Evolutionary conservation across 2,329 filamentous ascomycete species (phyloP).

Genomic region (Penicillium sp.): DNA sequence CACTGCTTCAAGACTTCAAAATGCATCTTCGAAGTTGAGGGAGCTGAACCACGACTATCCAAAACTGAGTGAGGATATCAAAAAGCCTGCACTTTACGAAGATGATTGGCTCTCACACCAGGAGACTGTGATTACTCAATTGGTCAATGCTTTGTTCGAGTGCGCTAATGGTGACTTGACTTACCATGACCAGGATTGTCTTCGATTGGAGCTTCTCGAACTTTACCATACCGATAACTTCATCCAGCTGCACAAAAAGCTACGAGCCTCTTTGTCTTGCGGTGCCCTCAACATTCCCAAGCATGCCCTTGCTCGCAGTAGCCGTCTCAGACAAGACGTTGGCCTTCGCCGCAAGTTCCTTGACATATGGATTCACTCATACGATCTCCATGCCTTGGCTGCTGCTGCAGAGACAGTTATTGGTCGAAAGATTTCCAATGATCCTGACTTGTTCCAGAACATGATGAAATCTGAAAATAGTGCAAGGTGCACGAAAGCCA

Average conservation of each 20-base stretch:
- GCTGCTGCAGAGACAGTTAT: conserved; percentile 60
- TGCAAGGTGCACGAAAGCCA: conserved; percentile 20
- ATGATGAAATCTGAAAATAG: not conserved
- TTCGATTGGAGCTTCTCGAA: conserved; percentile 52
- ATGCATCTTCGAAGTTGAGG: conserved; percentile 30
- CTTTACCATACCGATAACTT: conserved; percentile 57
- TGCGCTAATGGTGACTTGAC: conserved; percentile 24
- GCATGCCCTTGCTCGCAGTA: conserved; percentile 47
- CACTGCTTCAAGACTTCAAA: conserved; percentile 31
- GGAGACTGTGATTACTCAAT: conserved; percentile 60
- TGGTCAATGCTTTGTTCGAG: conserved; percentile 58
- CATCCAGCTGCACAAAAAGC: conserved; percentile 54
- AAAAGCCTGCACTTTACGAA: conserved; percentile 60
- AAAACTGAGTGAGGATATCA: conserved; percentile 55
- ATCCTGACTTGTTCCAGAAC: not conserved
- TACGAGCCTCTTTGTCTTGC: conserved; percentile 60
- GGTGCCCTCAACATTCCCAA: conserved; percentile 59
- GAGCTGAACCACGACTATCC: conserved; percentile 46
- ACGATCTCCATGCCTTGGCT: conserved; percentile 52
- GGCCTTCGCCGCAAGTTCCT: conserved; percentile 59
- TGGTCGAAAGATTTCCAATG: conserved; percentile 51
- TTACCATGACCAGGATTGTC: conserved; percentile 25
- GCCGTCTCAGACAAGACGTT: conserved; percentile 56
- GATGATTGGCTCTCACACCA: conserved; percentile 64
- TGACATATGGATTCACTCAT: conserved; percentile 59